These are phyloP conservation scores for Coemansia sp. DNA, from an alignment of 192 early-diverging fungal genomes.

Conservation along the genomic window DNA sequence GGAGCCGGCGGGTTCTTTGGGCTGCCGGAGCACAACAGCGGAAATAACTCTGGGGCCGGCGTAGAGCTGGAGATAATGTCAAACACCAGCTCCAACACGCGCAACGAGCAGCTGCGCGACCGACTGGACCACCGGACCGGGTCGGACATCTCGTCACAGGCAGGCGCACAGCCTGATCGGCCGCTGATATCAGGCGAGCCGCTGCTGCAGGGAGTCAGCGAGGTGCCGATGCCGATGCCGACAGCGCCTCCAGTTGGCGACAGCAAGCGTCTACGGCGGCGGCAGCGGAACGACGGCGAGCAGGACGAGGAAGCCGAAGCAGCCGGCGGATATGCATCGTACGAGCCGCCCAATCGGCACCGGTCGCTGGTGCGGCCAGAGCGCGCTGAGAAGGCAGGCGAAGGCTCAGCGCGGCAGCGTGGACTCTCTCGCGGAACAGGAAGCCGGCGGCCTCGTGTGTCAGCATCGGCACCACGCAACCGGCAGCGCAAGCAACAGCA, in stretches of 20 bases:
- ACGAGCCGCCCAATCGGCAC: slow-evolving; percentile 51
- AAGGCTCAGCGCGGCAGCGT: slow-evolving; percentile 43
- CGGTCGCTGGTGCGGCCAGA: slow-evolving; percentile 72
- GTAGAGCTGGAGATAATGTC: slow-evolving; percentile 53
- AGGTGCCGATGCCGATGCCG: slow-evolving; percentile 23
- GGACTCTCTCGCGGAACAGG: slow-evolving; percentile 20
- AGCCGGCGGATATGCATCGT: slow-evolving; percentile 28
- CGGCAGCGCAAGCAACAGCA: slow-evolving; percentile 35
- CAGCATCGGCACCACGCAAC: slow-evolving; percentile 27
- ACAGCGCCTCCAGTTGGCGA: slow-evolving; percentile 16
- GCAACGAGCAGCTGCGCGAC: slow-evolving; percentile 37
- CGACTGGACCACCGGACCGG: slow-evolving; percentile 45
- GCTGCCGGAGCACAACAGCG: slow-evolving; percentile 13
- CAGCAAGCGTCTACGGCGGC: slow-evolving; percentile 25
- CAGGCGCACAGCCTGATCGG: slow-evolving; percentile 32
- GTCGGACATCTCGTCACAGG: slow-evolving; percentile 53
- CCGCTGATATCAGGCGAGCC: slow-evolving; percentile 44
- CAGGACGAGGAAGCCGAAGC: slow-evolving; percentile 27
- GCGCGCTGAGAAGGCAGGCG: slow-evolving; percentile 56
- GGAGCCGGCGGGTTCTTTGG: slow-evolving; percentile 34
- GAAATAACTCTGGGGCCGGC: slow-evolving; percentile 22
- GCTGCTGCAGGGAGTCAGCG: slow-evolving; percentile 44
- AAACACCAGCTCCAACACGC: slow-evolving; percentile 47
- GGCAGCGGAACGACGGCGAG: slow-evolving; percentile 8
- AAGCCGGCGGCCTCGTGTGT: slow-evolving; percentile 26